phyloP scores from a whole-genome alignment of 345 rosid species.

The Rhizophora apiculata region DNA sequence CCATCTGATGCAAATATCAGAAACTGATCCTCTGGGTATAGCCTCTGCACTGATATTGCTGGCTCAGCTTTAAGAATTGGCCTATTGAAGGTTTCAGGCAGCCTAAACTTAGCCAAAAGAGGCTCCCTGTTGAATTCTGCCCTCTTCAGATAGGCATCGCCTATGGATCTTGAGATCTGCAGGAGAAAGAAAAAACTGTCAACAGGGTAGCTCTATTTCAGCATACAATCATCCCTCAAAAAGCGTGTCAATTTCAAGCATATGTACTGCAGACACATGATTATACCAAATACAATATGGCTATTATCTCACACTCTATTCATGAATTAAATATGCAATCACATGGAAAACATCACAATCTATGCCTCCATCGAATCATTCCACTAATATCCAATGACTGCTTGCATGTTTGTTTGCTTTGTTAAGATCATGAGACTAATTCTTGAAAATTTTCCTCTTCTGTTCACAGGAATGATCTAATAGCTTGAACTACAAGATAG shows the following conservation, averaged over 20 bases:
- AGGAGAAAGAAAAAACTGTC: slow-evolving; percentile 14
- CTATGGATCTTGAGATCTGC: slow-evolving; percentile 89
- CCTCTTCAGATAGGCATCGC: slow-evolving; percentile 92
- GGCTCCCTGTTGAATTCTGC: slow-evolving; percentile 86
- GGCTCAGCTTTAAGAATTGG: slow-evolving; percentile 95
- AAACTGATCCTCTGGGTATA: slow-evolving; percentile 77
- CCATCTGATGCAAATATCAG: slow-evolving; percentile 97
- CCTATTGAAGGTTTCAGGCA: slow-evolving; percentile 61
- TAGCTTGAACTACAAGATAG: background rate
- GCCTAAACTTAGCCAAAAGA: slow-evolving; percentile 72
- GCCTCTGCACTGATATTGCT: slow-evolving; percentile 59
- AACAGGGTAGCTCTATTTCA: slow-evolving; percentile 3
- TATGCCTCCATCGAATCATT: too few relatives aligned
- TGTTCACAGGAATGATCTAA: background rate
- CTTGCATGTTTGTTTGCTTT: too few relatives aligned
- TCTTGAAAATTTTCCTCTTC: background rate
- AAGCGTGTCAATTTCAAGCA: background rate
- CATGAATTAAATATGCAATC: too few relatives aligned
- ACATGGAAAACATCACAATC: too few relatives aligned
- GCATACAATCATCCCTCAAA: background rate
- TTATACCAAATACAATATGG: too few relatives aligned
- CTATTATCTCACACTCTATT: too few relatives aligned
- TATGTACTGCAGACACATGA: background rate
- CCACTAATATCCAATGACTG: too few relatives aligned
- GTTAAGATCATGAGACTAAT: background rate